A percentile compares a stretch with the other conserved stretches of the same genome.
Evolutionary conservation across 139 green algal genomes (phyloP).

Genomic region (Eudorina sp.): DNA sequence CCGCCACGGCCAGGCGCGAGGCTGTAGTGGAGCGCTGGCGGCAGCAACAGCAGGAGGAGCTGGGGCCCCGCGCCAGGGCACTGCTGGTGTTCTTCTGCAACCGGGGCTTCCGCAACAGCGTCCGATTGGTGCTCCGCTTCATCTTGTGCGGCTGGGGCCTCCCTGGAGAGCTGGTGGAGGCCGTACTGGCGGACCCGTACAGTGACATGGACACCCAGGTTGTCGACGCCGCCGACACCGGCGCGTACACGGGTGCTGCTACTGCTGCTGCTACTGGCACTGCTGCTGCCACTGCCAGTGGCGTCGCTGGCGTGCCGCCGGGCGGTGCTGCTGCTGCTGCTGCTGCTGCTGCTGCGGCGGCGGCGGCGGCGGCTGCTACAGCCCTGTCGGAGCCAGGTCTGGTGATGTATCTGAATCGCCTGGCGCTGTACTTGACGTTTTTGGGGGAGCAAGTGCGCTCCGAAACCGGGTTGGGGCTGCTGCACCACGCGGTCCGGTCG

Average conservation of each 20-base stretch:
- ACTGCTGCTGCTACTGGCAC: neutral
- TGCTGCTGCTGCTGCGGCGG: neutral
- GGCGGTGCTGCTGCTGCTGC: neutral
- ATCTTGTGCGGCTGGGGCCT: neutral
- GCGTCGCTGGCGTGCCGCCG: neutral
- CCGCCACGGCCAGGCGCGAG: too few species aligned
- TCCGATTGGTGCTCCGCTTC: too few species aligned
- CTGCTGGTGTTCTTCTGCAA: conserved; percentile 34
- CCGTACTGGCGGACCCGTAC: neutral
- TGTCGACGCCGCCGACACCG: neutral
- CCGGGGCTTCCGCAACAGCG: too few species aligned
- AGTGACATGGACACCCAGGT: neutral
- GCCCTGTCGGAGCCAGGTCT: too few species aligned
- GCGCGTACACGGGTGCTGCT: too few species aligned
- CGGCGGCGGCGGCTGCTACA: neutral
- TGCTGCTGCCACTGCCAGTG: too few species aligned
- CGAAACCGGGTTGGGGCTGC: conserved; percentile 14
- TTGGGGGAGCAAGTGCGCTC: neutral
- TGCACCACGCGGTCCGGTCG: conserved; percentile 24
- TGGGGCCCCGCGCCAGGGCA: neutral
- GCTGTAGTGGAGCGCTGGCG: neutral
- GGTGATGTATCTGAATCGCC: too few species aligned
- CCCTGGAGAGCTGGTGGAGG: neutral
- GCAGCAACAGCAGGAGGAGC: conserved; percentile 3
- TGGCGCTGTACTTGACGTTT: neutral